Evolutionary conservation across 2,329 filamentous ascomycete genomes (phyloP).

Genomic region (Aspergillus pseudoterreus): DNA sequence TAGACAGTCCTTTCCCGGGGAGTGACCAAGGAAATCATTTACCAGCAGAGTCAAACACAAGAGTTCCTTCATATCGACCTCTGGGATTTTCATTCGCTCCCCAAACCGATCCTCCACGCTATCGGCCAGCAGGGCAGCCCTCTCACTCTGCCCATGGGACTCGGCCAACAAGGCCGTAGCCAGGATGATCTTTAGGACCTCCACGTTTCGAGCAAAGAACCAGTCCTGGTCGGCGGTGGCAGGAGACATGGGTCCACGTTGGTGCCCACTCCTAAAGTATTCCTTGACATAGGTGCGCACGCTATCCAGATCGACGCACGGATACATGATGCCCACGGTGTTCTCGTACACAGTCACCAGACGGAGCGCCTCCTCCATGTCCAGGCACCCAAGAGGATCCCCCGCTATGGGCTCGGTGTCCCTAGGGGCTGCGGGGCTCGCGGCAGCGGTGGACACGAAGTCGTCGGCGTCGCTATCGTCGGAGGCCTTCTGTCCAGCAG

Average conservation of each 20-base stretch:
- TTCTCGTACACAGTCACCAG: constrained; percentile 77
- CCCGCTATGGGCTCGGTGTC: constrained; percentile 37
- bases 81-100: constrained; percentile 28
- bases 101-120: constrained; percentile 35
- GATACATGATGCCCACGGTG: constrained; percentile 86
- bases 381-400: constrained; percentile 72
- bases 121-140: constrained; percentile 29
- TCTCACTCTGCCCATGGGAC: constrained; percentile 70
- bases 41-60: constrained; percentile 31
- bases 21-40: background rate
- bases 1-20: background rate
- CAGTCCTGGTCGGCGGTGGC: constrained; percentile 26
- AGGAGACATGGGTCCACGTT: background rate
- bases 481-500: constrained; percentile 6
- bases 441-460: constrained; percentile 15
- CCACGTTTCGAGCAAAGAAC: constrained; percentile 49
- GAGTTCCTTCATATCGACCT: constrained; percentile 39
- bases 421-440: constrained; percentile 20
- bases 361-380: constrained; percentile 71
- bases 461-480: constrained; percentile 19
- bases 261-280: constrained; percentile 15
- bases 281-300: constrained; percentile 51
- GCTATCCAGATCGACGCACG: constrained; percentile 68
- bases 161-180: constrained; percentile 72
- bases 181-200: constrained; percentile 75